These are phyloP conservation scores for Boletellus deceptivus DNA, from an alignment of 1,284 basidiomycete genomes.

Conservation along the genomic window DNA sequence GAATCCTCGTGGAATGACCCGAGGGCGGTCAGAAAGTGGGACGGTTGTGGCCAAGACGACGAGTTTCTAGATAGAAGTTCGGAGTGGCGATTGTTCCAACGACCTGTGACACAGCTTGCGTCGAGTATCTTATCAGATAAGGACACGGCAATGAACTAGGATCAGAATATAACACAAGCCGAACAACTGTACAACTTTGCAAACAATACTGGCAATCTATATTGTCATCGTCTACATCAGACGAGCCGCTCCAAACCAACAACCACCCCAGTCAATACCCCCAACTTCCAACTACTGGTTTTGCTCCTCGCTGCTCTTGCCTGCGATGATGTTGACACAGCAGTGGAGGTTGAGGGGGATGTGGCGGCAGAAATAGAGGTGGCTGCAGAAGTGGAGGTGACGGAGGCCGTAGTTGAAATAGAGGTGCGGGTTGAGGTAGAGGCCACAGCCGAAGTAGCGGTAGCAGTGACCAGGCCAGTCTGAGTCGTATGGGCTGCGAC, in stretches of 20 bases:
- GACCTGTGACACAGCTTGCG: slow-evolving; percentile 12
- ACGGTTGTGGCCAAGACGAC: not conserved
- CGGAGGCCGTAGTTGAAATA: not conserved
- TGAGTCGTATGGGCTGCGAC: slow-evolving; percentile 29
- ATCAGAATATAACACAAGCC: not conserved
- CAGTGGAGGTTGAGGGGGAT: not conserved
- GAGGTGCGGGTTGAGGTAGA: not conserved
- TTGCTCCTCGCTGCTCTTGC: not conserved
- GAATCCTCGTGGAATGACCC: not conserved
- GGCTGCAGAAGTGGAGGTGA: not conserved
- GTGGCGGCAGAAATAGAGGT: not conserved
- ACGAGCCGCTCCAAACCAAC: slow-evolving; percentile 6
- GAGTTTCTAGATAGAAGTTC: no score
- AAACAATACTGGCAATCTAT: not conserved
- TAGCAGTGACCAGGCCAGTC: slow-evolving; percentile 25
- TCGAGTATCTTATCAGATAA: slow-evolving; percentile 24
- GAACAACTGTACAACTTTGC: not conserved
- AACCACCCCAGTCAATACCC: slow-evolving; percentile 3
- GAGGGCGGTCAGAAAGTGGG: not conserved
- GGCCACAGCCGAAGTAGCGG: not conserved
- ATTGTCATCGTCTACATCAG: slow-evolving; percentile 5
- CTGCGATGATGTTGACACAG: not conserved
- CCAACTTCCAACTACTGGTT: slow-evolving; percentile 2
- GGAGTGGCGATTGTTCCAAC: no score
- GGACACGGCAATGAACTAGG: no score